These are phyloP conservation scores for Glarea lozoyensis DNA, from an alignment of 495 filamentous ascomycete genomes.

Conservation along the genomic window DNA sequence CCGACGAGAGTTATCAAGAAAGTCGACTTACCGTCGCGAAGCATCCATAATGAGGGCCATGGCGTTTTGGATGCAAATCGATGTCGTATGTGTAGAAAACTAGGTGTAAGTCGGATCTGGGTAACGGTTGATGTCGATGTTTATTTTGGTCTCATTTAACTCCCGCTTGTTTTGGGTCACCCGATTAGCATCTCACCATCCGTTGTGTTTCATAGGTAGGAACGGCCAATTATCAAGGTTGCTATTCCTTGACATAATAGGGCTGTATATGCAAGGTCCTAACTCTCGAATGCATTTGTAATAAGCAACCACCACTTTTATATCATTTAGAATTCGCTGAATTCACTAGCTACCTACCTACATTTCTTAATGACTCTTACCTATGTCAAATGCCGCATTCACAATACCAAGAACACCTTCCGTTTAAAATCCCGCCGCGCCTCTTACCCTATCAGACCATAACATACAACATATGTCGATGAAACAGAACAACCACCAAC, in stretches of 20 bases:
- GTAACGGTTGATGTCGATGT: slow-evolving; percentile 1
- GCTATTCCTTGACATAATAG: too few relatives aligned
- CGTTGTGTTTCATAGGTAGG: slow-evolving; percentile 6
- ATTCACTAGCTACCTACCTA: background rate
- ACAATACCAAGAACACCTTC: too few relatives aligned
- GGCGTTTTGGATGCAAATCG: background rate
- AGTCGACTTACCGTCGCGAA: slow-evolving; percentile 1
- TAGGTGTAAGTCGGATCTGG: too few relatives aligned
- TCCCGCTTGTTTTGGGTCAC: slow-evolving; percentile 11
- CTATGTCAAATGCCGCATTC: too few relatives aligned
- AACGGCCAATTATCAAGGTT: background rate
- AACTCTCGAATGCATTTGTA: too few relatives aligned
- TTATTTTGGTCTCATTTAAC: slow-evolving; percentile 6
- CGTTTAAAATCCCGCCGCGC: too few relatives aligned
- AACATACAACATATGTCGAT: background rate
- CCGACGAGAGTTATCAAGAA: background rate
- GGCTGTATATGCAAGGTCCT: too few relatives aligned
- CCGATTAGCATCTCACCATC: slow-evolving; percentile 6
- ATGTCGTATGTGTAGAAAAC: too few relatives aligned
- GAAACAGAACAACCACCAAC: background rate
- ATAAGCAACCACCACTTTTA: too few relatives aligned
- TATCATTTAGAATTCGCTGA: background rate
- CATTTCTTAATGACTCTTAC: background rate
- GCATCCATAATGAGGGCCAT: slow-evolving; percentile 1
- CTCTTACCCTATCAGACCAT: too few relatives aligned